These are phyloP conservation scores for Diutina sp. DNA, from an alignment of 1,139 yeast species.

Conservation along the genomic window DNA sequence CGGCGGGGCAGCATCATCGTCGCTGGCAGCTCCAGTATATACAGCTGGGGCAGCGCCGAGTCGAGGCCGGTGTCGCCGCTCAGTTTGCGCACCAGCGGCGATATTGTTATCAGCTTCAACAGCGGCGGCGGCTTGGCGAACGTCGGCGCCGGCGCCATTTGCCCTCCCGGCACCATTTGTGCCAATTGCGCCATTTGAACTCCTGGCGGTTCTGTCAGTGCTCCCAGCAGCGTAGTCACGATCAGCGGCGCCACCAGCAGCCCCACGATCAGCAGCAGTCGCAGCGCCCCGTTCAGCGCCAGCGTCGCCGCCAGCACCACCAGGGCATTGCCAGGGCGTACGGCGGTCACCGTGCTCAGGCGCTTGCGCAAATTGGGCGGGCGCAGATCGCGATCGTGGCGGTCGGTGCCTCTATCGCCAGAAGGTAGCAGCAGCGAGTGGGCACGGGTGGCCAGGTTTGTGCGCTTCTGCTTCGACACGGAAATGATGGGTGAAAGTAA, in stretches of 20 bases:
- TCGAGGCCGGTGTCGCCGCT: neutral
- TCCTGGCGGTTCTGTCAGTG: constrained; percentile 5
- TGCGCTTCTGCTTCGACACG: neutral
- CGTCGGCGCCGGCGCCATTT: neutral
- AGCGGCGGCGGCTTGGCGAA: constrained; percentile 3
- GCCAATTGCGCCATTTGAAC: neutral
- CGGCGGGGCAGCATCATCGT: neutral
- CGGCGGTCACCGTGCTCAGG: neutral
- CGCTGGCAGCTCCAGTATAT: neutral
- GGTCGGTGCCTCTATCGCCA: neutral
- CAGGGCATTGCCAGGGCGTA: neutral
- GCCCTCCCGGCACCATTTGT: too few species aligned
- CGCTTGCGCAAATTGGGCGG: neutral
- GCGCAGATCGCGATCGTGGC: neutral
- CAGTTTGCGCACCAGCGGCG: constrained; percentile 3
- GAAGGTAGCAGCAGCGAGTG: constrained; percentile 1
- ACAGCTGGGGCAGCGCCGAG: neutral
- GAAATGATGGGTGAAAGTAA: neutral
- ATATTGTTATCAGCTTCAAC: constrained; percentile 5
- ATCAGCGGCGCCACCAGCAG: constrained; percentile 2
- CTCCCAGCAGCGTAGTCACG: constrained; percentile 5
- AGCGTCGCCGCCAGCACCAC: neutral
- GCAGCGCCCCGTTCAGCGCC: constrained; percentile 4
- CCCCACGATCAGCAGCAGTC: constrained; percentile 4
- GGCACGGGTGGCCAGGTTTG: neutral